phyloP scores from a whole-genome alignment of 2,329 filamentous ascomycete species.

The Aspergillus awamori region DNA sequence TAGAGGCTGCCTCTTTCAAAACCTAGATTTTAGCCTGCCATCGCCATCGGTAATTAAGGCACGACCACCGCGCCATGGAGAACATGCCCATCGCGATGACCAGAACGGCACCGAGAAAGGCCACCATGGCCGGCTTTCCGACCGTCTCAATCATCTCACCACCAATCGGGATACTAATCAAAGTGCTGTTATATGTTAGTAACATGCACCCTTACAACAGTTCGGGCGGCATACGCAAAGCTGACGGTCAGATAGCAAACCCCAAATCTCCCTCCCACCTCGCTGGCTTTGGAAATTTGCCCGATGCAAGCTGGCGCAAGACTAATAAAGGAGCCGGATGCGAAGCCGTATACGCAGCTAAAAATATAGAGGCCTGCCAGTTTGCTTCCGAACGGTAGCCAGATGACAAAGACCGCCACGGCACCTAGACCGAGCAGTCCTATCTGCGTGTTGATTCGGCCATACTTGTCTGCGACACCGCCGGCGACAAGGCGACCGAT shows the following conservation, averaged over 20 bases:
- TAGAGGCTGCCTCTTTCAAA: neutral
- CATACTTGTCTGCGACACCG: slow-evolving; percentile 47
- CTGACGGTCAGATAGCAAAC: slow-evolving; percentile 54
- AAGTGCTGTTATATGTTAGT: slow-evolving; percentile 29
- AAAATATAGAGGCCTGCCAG: slow-evolving; percentile 47
- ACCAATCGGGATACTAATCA: slow-evolving; percentile 53
- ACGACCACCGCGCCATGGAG: slow-evolving; percentile 42
- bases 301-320: slow-evolving; percentile 51
- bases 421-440: slow-evolving; percentile 39
- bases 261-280: slow-evolving; percentile 53
- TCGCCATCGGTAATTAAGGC: slow-evolving; percentile 42
- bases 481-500: slow-evolving; percentile 51
- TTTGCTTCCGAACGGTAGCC: slow-evolving; percentile 35
- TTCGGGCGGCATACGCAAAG: slow-evolving; percentile 40
- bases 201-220: neutral
- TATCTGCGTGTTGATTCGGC: slow-evolving; percentile 52
- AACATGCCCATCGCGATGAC: slow-evolving; percentile 41
- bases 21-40: slow-evolving; percentile 25
- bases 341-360: slow-evolving; percentile 50
- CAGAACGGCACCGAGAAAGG: slow-evolving; percentile 49
- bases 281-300: slow-evolving; percentile 51
- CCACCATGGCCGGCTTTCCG: slow-evolving; percentile 49
- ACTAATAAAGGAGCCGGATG: slow-evolving; percentile 52
- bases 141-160: slow-evolving; percentile 54
- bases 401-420: slow-evolving; percentile 46